Conservation (phyloP, 225 moss, liverwort and hornwort genomes). For the Lunularia cruciata region DNA sequence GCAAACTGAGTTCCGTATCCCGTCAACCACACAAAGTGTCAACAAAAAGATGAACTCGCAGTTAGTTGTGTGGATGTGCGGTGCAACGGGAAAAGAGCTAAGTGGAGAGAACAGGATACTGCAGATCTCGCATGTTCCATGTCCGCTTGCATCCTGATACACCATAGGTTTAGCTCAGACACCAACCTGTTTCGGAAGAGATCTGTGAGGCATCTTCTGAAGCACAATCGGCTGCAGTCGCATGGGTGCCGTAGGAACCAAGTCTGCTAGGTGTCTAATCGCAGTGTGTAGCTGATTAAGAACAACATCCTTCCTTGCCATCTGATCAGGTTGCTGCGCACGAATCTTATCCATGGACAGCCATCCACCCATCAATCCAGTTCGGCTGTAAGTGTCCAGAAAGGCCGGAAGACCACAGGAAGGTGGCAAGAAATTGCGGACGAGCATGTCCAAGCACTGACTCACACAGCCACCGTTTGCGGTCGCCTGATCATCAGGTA, state of each 20-base stretch:
- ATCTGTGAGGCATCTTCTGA: slow-evolving; percentile 78
- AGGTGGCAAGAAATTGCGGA: slow-evolving; percentile 94
- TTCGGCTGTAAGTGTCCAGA: slow-evolving; percentile 68
- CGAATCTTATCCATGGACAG: slow-evolving; percentile 64
- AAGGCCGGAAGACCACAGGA: slow-evolving; percentile 82
- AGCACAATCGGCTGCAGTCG: slow-evolving; percentile 74
- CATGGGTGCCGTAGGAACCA: slow-evolving; percentile 77
- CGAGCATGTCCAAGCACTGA: slow-evolving; percentile 90
- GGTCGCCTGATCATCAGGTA: slow-evolving; percentile 48
- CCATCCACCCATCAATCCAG: slow-evolving; percentile 61
- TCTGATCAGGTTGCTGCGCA: slow-evolving; percentile 50
- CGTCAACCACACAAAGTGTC: too few relatives aligned
- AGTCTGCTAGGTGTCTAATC: slow-evolving; percentile 59
- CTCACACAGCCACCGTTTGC: slow-evolving; percentile 77
- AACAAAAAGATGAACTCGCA: too few relatives aligned
- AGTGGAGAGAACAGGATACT: too few relatives aligned
- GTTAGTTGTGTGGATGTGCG: too few relatives aligned
- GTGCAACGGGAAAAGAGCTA: too few relatives aligned
- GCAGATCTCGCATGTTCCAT: background rate
- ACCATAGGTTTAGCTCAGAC: too few relatives aligned
- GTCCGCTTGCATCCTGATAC: background rate
- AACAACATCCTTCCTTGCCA: slow-evolving; percentile 69
- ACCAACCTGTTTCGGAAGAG: slow-evolving; percentile 58
- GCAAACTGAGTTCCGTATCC: too few relatives aligned
- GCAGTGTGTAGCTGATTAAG: slow-evolving; percentile 71